Base-by-base conservation (phyloP, 2,329 filamentous ascomycete genomes). In the Aspergillus flavus region DNA sequence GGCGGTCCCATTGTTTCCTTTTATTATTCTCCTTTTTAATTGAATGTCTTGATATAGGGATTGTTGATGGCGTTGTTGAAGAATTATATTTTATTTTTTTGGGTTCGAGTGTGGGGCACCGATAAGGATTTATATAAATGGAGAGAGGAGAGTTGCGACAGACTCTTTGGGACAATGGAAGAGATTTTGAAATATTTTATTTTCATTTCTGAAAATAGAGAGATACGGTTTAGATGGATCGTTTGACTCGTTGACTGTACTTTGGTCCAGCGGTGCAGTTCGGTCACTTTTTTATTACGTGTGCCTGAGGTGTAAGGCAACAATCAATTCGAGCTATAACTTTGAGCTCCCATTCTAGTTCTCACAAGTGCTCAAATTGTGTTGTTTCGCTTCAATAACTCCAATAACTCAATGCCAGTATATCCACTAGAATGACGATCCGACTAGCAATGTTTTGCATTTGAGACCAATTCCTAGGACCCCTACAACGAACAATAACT, bases 1-100 rank as follows among this genome's bases (percentile, higher is more conserved):
- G 63, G 61, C 39, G 63, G 61, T 26, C 53, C 61, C 63, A 64
- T 67, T 57, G 61, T 62, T 43, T 57, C 34, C 45, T 21, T 12
- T 57, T 60, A 32, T 19, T 53, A 10, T 54, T 19, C 11, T 48
- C 11, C 14, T 14, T 48, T 26, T 48, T 12, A 14, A 7, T 28
- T 26, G 12, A 16, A 16, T 3, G 12, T 5, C 12, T 26, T 23
- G 45, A 4, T 48, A 14, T 23, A 11, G 11, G n/a, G 21, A 14
- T 7, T 12, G 21, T 16, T 48, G 23, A 26, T 52, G 48, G 46
- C 7, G 46, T 10, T 50, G 23, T 14, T 19, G 16, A 10, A 50
- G 26, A 50, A n/a, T 32, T 16, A 7, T 26, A 23, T 21, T 26
- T 4, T 46, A 30, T 23, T 52, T 52, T 52, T 52, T 52, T 52